These are phyloP conservation scores for Vickermania ingenoplastis DNA, from an alignment of 208 protist genomes.

Conservation along the genomic window DNA sequence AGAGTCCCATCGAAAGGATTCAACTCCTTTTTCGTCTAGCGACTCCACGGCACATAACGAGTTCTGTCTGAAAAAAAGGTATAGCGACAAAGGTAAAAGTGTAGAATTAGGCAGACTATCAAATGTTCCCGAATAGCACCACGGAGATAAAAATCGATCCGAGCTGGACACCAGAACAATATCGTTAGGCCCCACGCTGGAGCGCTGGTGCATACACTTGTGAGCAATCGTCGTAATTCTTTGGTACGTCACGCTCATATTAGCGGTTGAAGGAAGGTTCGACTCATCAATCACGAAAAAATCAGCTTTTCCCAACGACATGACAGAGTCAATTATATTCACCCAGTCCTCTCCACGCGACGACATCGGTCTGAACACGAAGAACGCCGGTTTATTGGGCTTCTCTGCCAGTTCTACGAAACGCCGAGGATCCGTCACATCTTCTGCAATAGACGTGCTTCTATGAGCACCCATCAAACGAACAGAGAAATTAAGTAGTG, in stretches of 20 bases:
- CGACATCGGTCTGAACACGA: conserved; percentile 39
- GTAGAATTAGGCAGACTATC: conserved; percentile 16
- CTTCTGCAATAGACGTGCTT: conserved; percentile 47
- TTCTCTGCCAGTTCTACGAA: conserved; percentile 34
- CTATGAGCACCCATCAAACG: conserved; percentile 34
- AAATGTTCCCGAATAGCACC: conserved; percentile 61
- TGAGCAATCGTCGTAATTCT: conserved; percentile 30
- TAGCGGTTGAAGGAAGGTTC: conserved; percentile 16
- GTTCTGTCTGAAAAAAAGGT: conserved; percentile 34
- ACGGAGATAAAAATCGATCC: conserved; percentile 49
- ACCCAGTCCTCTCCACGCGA: conserved; percentile 10
- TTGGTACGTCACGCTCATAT: conserved; percentile 20
- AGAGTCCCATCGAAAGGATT: conserved; percentile 19
- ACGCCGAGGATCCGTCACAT: conserved; percentile 27
- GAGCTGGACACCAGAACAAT: conserved; percentile 51
- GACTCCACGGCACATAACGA: conserved; percentile 74
- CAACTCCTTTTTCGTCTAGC: conserved; percentile 29
- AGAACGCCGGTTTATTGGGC: conserved; percentile 27
- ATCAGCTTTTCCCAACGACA: background rate
- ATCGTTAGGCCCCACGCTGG: conserved; percentile 37
- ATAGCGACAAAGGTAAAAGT: conserved; percentile 22
- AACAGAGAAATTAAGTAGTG: conserved; percentile 44
- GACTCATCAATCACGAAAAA: background rate
- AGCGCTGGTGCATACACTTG: conserved; percentile 24
- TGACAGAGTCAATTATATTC: conserved; percentile 1